Percentiles rank a stretch among this genome's conserved stretches.
Conservation (phyloP, 2,329 filamentous ascomycete species). For the Colletotrichum paranaense region DNA sequence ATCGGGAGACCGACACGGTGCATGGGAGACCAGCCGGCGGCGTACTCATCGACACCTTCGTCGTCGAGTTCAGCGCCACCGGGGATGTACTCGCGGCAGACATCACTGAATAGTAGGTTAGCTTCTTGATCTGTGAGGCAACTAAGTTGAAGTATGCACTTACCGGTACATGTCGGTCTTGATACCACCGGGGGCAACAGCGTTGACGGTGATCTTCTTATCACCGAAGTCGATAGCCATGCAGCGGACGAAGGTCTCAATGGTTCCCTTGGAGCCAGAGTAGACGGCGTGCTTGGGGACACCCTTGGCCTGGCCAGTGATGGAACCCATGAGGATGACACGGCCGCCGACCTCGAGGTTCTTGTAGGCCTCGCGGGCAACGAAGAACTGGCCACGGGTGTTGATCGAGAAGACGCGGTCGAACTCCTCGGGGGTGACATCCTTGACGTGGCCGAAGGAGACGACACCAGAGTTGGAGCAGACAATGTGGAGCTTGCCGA, state of each 20-base stretch:
- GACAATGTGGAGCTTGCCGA: slow-evolving; percentile 76
- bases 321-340: slow-evolving; percentile 79
- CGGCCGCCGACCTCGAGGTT: slow-evolving; percentile 75
- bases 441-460: slow-evolving; percentile 75
- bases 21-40: slow-evolving; percentile 62
- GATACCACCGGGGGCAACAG: slow-evolving; percentile 74
- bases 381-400: slow-evolving; percentile 77
- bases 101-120: slow-evolving; percentile 58
- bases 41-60: slow-evolving; percentile 67
- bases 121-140: not conserved
- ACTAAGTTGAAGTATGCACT: not conserved
- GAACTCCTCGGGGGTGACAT: slow-evolving; percentile 77
- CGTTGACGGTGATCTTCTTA: slow-evolving; percentile 75
- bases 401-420: slow-evolving; percentile 78
- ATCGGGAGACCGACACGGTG: slow-evolving; percentile 75
- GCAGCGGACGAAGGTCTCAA: slow-evolving; percentile 81
- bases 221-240: slow-evolving; percentile 78
- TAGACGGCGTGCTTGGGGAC: slow-evolving; percentile 80
- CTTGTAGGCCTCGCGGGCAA: slow-evolving; percentile 77
- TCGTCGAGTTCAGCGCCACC: slow-evolving; percentile 64
- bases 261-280: slow-evolving; percentile 80
- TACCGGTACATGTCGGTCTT: slow-evolving; percentile 55
- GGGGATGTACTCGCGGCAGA: slow-evolving; percentile 73
- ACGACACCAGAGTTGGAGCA: slow-evolving; percentile 78
- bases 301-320: slow-evolving; percentile 74